Conservation (phyloP, 1,284 basidiomycete genomes). For the Cutaneotrichosporon sp. region DNA sequence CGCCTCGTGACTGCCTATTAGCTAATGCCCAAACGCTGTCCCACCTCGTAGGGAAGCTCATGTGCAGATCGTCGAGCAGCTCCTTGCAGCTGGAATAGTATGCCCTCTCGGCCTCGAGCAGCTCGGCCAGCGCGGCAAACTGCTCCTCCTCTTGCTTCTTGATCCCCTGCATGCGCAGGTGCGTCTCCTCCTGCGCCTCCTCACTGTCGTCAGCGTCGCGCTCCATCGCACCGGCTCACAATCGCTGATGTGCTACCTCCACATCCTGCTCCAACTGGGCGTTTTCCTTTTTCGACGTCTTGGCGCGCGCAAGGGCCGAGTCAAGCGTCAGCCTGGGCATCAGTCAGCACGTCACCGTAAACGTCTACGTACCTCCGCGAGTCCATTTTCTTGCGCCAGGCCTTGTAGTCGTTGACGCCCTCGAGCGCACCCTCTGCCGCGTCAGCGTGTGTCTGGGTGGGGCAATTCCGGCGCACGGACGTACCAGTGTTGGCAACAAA, state of each 20-base stretch:
- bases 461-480: neutral
- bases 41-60: constrained; percentile 57
- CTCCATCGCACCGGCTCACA: constrained; percentile 53
- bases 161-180: constrained; percentile 64
- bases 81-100: constrained; percentile 67
- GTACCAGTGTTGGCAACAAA: constrained; percentile 59
- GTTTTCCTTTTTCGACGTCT: constrained; percentile 57
- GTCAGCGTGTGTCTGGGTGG: constrained; percentile 3
- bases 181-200: constrained; percentile 72
- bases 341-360: neutral
- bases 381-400: constrained; percentile 58
- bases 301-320: constrained; percentile 63
- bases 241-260: constrained; percentile 61
- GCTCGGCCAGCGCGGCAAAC: constrained; percentile 58
- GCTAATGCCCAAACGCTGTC: neutral
- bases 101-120: constrained; percentile 66
- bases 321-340: constrained; percentile 63
- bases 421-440: constrained; percentile 51
- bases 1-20: neutral
- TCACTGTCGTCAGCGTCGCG: constrained; percentile 53
- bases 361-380: constrained; percentile 57
- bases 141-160: constrained; percentile 69
- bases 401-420: constrained; percentile 46
- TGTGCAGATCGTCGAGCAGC: constrained; percentile 62
- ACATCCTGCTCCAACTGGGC: constrained; percentile 70